A percentile compares a stretch with the other conserved stretches of the same genome.
These are phyloP conservation scores for Hydnum rufescens DNA, from an alignment of 768 basidiomycete species.

Conservation along the genomic window DNA sequence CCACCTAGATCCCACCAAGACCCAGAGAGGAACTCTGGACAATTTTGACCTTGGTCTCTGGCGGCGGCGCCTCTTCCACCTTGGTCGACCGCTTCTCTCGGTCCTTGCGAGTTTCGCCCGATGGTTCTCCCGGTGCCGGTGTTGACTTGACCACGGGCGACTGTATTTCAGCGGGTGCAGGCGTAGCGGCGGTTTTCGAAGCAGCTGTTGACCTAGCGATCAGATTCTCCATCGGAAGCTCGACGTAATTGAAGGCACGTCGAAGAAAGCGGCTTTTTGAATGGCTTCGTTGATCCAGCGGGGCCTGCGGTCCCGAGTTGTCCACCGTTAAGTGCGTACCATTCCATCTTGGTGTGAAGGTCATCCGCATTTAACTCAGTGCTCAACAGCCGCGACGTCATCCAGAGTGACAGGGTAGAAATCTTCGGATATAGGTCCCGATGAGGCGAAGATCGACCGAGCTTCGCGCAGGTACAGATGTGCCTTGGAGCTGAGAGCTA, in stretches of 20 bases:
- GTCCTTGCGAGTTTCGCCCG: neutral
- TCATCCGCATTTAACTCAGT: constrained; percentile 27
- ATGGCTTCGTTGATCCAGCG: constrained; percentile 16
- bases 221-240: constrained; percentile 64
- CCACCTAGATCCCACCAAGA: constrained; percentile 2
- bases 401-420: constrained; percentile 35
- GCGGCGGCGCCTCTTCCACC: neutral
- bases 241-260: constrained; percentile 81
- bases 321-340: constrained; percentile 66
- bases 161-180: neutral
- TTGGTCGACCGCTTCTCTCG: neutral
- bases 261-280: constrained; percentile 89
- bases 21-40: neutral
- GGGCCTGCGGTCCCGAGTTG: constrained; percentile 10
- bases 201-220: too few relatives aligned
- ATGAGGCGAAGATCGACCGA: constrained; percentile 23
- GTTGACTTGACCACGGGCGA: neutral
- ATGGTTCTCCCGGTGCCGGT: neutral
- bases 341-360: constrained; percentile 42
- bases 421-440: constrained; percentile 18
- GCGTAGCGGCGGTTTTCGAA: neutral
- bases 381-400: constrained; percentile 34
- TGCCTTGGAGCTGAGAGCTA: constrained; percentile 51
- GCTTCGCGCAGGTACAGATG: constrained; percentile 59
- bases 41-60: neutral